Conservation (phyloP, 2,329 filamentous ascomycete genomes). For the Alternaria triticina region DNA sequence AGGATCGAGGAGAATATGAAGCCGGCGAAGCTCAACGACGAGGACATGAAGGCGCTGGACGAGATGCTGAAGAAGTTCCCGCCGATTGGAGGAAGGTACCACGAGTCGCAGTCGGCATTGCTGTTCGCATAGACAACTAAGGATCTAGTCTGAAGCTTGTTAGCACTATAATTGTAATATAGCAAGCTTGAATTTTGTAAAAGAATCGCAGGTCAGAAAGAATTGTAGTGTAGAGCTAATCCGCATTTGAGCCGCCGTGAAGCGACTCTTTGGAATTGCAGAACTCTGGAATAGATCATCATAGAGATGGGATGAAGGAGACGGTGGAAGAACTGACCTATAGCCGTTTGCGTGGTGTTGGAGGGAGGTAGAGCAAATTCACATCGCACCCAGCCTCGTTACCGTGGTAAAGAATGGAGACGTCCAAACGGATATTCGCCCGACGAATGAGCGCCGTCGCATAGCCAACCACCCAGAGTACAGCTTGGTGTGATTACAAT, state of each 20-base stretch:
- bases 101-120: slow-evolving; percentile 5
- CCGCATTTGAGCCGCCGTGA: slow-evolving; percentile 48
- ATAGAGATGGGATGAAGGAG: slow-evolving; percentile 17
- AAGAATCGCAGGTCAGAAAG: slow-evolving; percentile 51
- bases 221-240: slow-evolving; percentile 54
- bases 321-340: slow-evolving; percentile 16
- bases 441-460: neutral
- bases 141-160: slow-evolving; percentile 7
- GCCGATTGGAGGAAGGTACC: slow-evolving; percentile 53
- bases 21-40: slow-evolving; percentile 59
- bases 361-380: neutral
- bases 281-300: slow-evolving; percentile 57
- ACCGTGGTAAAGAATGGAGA: neutral
- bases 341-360: neutral
- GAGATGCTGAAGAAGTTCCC: slow-evolving; percentile 57
- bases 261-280: slow-evolving; percentile 57
- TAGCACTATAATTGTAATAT: slow-evolving; percentile 15
- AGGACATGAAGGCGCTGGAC: slow-evolving; percentile 59
- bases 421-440: neutral
- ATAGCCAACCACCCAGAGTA: neutral
- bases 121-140: slow-evolving; percentile 15
- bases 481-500: neutral
- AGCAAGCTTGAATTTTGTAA: neutral
- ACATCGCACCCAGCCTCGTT: neutral
- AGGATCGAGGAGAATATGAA: slow-evolving; percentile 68